A percentile compares a stretch with the other conserved stretches of the same genome.
Evolutionary conservation across 192 early-diverging fungal genomes (phyloP).

Genomic region (Spizellomyces punctatus): DNA sequence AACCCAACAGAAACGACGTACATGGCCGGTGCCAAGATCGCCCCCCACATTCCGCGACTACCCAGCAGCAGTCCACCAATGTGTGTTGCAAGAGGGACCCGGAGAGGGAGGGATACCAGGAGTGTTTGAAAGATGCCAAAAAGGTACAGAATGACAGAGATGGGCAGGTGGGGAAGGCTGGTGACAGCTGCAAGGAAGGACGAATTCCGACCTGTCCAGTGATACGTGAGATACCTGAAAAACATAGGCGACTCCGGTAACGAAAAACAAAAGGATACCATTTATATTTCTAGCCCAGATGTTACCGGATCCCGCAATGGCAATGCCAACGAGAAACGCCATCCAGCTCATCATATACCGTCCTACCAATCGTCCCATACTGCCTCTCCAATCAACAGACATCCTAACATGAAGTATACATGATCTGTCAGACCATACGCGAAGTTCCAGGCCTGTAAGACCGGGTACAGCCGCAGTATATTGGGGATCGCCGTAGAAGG

Average conservation of each 20-base stretch:
- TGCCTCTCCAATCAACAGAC: slow-evolving; percentile 2
- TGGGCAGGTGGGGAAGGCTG: not conserved
- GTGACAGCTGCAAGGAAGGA: not conserved
- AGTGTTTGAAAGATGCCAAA: not conserved
- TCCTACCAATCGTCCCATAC: slow-evolving; percentile 20
- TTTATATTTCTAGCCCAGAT: not conserved
- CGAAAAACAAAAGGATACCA: not conserved
- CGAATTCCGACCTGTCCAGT: not conserved
- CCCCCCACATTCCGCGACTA: not conserved
- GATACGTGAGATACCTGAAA: not conserved
- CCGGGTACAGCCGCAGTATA: not conserved
- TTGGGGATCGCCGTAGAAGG: slow-evolving; percentile 12
- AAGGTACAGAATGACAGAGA: not conserved
- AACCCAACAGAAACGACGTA: slow-evolving; percentile 5
- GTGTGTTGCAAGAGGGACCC: not conserved
- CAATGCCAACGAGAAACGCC: slow-evolving; percentile 32
- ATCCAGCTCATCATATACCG: slow-evolving; percentile 22
- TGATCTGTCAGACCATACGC: slow-evolving; percentile 8
- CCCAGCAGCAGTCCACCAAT: slow-evolving; percentile 6
- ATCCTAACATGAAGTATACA: not conserved
- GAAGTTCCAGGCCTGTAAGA: slow-evolving; percentile 8
- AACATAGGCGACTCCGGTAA: not conserved
- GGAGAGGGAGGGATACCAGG: not conserved
- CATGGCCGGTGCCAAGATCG: not conserved
- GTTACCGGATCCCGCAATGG: slow-evolving; percentile 20